These are phyloP conservation scores for Verticillium dahliae DNA, from an alignment of 2,329 filamentous ascomycete species.

Conservation along the genomic window DNA sequence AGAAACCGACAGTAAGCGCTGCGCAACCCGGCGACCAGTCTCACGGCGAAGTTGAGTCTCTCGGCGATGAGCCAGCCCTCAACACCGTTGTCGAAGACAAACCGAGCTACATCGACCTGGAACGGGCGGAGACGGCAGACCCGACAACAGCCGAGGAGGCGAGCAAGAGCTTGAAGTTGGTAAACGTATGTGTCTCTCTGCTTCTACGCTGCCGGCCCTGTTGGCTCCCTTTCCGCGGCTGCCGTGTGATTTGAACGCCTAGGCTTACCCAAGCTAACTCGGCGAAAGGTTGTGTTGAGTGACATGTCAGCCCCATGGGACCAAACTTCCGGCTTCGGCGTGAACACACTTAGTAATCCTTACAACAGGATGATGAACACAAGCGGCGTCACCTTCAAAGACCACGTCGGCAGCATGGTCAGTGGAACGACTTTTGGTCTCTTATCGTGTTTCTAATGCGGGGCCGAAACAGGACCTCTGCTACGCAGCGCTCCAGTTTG, in stretches of 20 bases:
- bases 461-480: conserved; percentile 70
- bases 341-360: conserved; percentile 89
- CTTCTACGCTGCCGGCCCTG: no score
- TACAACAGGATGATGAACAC: conserved; percentile 99
- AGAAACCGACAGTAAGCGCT: conserved; percentile 10
- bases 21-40: conserved; percentile 8
- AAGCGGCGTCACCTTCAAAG: conserved; percentile 76
- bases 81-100: conserved; percentile 25
- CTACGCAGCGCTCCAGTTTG: conserved; percentile 75
- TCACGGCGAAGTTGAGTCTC: conserved; percentile 12
- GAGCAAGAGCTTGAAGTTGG: conserved; percentile 36
- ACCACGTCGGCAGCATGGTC: conserved; percentile 95
- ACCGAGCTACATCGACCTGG: conserved; percentile 61
- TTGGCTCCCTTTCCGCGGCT: background rate
- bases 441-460: background rate
- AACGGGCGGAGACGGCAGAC: conserved; percentile 38
- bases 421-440: conserved; percentile 19
- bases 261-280: background rate
- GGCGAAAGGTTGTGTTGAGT: conserved; percentile 71
- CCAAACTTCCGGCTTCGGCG: conserved; percentile 70
- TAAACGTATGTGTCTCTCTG: conserved; percentile 54
- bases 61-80: conserved; percentile 12
- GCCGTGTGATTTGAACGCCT: background rate
- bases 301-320: conserved; percentile 99
- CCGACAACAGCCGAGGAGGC: conserved; percentile 15